Base-by-base conservation (phyloP, 2,329 filamentous ascomycete species). In the Chaetomium sp. region DNA sequence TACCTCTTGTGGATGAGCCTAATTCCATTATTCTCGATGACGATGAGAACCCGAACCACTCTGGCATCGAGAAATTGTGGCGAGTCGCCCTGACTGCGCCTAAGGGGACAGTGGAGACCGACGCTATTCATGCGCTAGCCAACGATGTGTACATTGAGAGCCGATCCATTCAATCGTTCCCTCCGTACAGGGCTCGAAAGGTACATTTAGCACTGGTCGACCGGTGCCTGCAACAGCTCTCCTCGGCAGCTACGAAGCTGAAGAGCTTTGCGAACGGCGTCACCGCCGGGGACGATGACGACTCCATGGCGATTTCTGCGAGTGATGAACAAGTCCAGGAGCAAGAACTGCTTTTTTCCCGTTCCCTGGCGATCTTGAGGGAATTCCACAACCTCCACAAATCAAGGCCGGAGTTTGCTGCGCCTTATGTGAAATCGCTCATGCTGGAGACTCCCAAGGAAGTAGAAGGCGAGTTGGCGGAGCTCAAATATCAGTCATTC, bases 61-160 rank as follows among this genome's bases (percentile, higher is more conserved):
- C 70, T 61, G 81, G 73, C 33, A 75, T 80, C 44, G 87, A 94
- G 62, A 80, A 91, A 55, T 74, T 96, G n/a, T 96, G 91, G 91
- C 82, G 84, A 32, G 82, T 96, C 63, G 83, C 92, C 37, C 73
- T 95, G 52, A 85, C 81, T 12, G 84, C 88, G 1, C 82, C 84
- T 5, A 75, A 80, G 40, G 74, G 79, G 40, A 80, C 77, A 0
- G 84, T 95, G 48, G 88, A 89, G 61, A 77, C 79, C 19, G 72
- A 77, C 52, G 87, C 89, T 1, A 90, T 87, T 35, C 77, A 76
- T 50, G 83, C 84, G 27, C 81, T 95, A 3, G 89, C 91, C 32
- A 71, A 74, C 45, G 79, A 85, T 32, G 77, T 90, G 10, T 95
- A 94, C 65, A 76, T 94, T 37, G 74, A 82, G 35, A 81, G 78